Percentiles rank a stretch among this genome's conserved stretches.
Evolutionary conservation across 1,284 basidiomycete genomes (phyloP).

Genomic region (Cerrena zonata): DNA sequence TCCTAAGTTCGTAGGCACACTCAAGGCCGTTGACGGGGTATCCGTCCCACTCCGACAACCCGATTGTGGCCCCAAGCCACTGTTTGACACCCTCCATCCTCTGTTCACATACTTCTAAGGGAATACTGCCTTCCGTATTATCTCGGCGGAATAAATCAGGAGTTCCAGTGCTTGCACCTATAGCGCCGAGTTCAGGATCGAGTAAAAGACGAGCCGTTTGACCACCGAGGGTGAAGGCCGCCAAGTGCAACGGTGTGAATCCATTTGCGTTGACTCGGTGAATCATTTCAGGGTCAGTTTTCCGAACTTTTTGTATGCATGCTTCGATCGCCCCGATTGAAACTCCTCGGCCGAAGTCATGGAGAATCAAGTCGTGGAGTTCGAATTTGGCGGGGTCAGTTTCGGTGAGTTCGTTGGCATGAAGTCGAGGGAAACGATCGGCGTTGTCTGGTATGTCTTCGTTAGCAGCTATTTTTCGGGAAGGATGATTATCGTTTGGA

Average conservation of each 20-base stretch:
- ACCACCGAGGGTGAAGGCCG: constrained; percentile 7
- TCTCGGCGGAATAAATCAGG: constrained; percentile 8
- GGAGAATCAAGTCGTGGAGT: neutral
- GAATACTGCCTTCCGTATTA: constrained; percentile 10
- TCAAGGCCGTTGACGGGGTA: constrained; percentile 2
- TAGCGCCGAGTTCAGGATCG: neutral
- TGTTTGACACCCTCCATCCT: constrained; percentile 6
- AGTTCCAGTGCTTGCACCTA: neutral
- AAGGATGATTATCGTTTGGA: constrained; percentile 9
- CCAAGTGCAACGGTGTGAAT: constrained; percentile 12
- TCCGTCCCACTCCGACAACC: no score
- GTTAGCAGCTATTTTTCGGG: constrained; percentile 5
- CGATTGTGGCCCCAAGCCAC: neutral
- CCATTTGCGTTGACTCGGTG: constrained; percentile 10
- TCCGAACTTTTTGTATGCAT: constrained; percentile 5
- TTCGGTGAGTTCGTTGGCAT: neutral
- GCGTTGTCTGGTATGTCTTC: constrained; percentile 8
- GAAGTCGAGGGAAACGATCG: neutral
- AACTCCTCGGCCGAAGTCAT: neutral
- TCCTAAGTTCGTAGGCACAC: constrained; percentile 9
- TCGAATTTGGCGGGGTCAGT: neutral
- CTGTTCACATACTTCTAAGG: constrained; percentile 13
- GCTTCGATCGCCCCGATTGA: neutral
- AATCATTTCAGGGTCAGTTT: constrained; percentile 3
- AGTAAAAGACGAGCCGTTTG: constrained; percentile 7